Conservation (phyloP, 2,329 filamentous ascomycete genomes). For the Pestalotiopsis fici region DNA sequence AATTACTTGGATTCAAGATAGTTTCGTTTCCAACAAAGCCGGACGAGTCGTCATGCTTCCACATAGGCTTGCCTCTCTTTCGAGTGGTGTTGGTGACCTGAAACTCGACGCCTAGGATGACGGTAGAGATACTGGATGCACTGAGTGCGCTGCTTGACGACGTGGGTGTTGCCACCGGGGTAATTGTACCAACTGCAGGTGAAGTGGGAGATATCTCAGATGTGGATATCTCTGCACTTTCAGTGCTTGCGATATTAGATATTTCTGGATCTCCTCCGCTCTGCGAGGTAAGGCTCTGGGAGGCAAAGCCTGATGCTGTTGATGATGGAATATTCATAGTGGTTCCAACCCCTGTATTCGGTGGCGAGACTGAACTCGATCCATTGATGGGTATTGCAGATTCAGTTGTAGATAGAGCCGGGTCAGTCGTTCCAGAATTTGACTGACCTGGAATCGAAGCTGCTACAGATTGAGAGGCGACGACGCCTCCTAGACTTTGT, state of each 20-base stretch:
- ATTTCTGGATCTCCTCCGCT: neutral
- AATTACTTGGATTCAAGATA: neutral
- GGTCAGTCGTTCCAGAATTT: neutral
- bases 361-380: neutral
- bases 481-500: neutral
- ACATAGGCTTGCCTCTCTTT: neutral
- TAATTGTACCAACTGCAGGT: neutral
- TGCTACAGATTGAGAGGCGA: neutral
- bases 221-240: neutral
- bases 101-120: slow-evolving; percentile 6
- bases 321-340: neutral
- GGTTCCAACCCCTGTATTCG: neutral
- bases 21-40: slow-evolving; percentile 8
- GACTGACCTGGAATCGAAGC: neutral
- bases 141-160: neutral
- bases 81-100: neutral
- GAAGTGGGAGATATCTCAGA: neutral
- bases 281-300: neutral
- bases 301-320: neutral
- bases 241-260: neutral
- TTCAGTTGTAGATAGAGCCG: neutral
- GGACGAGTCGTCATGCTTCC: slow-evolving; percentile 5
- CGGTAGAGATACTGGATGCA: neutral
- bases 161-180: neutral
- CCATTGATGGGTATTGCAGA: neutral